Evolutionary conservation across 495 filamentous ascomycete genomes (phyloP).

Genomic region (Penicillium paradoxum): DNA sequence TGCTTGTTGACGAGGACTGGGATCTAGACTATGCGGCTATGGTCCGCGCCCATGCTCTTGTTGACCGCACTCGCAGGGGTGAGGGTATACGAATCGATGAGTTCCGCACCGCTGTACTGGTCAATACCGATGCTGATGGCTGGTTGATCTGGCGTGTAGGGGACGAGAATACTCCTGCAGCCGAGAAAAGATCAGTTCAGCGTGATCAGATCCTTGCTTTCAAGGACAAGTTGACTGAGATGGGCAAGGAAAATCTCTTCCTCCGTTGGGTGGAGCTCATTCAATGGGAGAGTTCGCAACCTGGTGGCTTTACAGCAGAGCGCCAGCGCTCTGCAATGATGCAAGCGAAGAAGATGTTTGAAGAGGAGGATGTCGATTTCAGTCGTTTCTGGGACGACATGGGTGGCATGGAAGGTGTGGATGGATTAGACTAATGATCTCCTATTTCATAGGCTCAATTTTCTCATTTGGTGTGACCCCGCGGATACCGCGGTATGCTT

Average conservation of each 20-base stretch:
- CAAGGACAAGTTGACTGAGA: slow-evolving; percentile 59
- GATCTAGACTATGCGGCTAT: slow-evolving; percentile 76
- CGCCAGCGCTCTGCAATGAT: slow-evolving; percentile 59
- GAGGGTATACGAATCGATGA: slow-evolving; percentile 43
- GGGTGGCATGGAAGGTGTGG: slow-evolving; percentile 60
- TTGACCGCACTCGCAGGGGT: slow-evolving; percentile 45
- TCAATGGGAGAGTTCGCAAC: slow-evolving; percentile 70
- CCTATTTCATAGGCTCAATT: not conserved
- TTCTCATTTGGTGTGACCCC: too few relatives aligned
- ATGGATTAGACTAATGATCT: slow-evolving; percentile 15
- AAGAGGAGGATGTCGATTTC: slow-evolving; percentile 66
- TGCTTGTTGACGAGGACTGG: slow-evolving; percentile 74
- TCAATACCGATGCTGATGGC: slow-evolving; percentile 57
- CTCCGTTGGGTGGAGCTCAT: slow-evolving; percentile 82
- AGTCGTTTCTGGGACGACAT: slow-evolving; percentile 67
- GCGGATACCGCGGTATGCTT: too few relatives aligned
- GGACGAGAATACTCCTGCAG: slow-evolving; percentile 50
- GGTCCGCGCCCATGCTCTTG: slow-evolving; percentile 59
- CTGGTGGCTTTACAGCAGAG: slow-evolving; percentile 67
- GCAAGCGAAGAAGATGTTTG: slow-evolving; percentile 65
- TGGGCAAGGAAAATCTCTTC: slow-evolving; percentile 81
- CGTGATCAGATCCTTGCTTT: slow-evolving; percentile 64
- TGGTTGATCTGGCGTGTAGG: slow-evolving; percentile 58
- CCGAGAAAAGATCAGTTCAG: slow-evolving; percentile 37
- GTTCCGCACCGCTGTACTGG: slow-evolving; percentile 61